Evolutionary conservation across 2,329 filamentous ascomycete species (phyloP), one percentile per base, ranked within the genome.

Genomic region (Paecilomyces formosus): DNA sequence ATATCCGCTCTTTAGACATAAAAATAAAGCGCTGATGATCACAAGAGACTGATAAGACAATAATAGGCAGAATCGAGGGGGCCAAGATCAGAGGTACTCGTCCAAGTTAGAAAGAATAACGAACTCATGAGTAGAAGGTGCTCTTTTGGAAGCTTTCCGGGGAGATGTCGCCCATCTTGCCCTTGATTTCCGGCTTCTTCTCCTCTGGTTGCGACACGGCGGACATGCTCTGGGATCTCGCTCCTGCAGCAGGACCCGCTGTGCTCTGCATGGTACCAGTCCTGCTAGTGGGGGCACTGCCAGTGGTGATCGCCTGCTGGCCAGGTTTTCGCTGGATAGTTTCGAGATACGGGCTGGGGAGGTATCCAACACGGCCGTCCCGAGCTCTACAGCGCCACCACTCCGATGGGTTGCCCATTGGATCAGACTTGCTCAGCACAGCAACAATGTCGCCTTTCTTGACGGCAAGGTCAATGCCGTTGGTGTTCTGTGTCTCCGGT

Each of bases 341-440:
- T 75, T 96, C 91, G 28, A 99, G 82, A 69, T 97, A 99, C 1
- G 92, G 92, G 1, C 88, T 86, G 1, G 95, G 94, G 5, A 99
- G 82, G 71, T 97, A 99, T 7, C 94, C 94, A 67, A 96, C 87
- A 26, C 91, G 84, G 53, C 92, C 92, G 71, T 97, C 92, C 61
- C 94, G 84, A 13, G 93, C 89, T 57, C 94, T 85, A 76, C 95
- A 99, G 64, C 88, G 86, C 94, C 94, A 99, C 94, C 94, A 99
- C 71, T 99, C 93, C 56, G 89, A 94, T 3, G 91, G 85, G 66
- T 94, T 92, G 51, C 94, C 94, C 69, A 93, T 85, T 0, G 94
- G 94, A 68, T 99, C 94, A 18, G 86, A 89, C 78, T 97, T 97
- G 78, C 88, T 88, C 57, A 99, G 82, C 0, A 99, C 92, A 26